Conservation (phyloP, 257 asterid species). For the Sherardia arvensis region DNA sequence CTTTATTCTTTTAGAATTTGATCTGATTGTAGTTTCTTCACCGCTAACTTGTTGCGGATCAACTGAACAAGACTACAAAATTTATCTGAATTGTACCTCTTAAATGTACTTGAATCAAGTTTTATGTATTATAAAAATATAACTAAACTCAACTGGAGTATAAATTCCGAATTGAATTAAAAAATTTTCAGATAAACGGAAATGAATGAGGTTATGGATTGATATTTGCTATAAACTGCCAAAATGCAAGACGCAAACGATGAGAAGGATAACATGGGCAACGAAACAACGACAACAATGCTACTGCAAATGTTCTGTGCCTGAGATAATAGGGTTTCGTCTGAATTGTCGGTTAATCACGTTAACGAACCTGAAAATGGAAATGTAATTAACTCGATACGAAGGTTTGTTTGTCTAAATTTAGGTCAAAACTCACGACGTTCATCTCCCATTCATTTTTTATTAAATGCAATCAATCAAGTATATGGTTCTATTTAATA, state of each 20-base stretch:
- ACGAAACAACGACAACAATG: background rate
- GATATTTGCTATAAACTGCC: background rate
- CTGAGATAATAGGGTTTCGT: background rate
- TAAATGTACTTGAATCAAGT: too few relatives aligned
- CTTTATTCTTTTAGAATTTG: too few relatives aligned
- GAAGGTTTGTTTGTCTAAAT: background rate
- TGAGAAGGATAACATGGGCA: background rate
- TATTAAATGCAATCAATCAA: too few relatives aligned
- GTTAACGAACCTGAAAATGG: background rate
- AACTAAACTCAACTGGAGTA: too few relatives aligned
- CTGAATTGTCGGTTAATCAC: background rate
- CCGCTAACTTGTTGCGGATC: too few relatives aligned
- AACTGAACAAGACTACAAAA: too few relatives aligned
- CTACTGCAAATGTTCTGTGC: background rate
- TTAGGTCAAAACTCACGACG: background rate
- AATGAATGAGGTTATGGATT: background rate
- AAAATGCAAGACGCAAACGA: conserved; percentile 1
- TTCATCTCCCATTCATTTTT: background rate
- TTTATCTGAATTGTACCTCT: too few relatives aligned
- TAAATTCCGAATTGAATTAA: too few relatives aligned
- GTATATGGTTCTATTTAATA: too few relatives aligned
- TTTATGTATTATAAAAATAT: too few relatives aligned
- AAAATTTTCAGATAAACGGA: too few relatives aligned
- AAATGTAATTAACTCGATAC: background rate
- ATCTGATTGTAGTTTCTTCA: too few relatives aligned